phyloP scores from a whole-genome alignment of 768 basidiomycete species.

The Mycena galericulata region DNA sequence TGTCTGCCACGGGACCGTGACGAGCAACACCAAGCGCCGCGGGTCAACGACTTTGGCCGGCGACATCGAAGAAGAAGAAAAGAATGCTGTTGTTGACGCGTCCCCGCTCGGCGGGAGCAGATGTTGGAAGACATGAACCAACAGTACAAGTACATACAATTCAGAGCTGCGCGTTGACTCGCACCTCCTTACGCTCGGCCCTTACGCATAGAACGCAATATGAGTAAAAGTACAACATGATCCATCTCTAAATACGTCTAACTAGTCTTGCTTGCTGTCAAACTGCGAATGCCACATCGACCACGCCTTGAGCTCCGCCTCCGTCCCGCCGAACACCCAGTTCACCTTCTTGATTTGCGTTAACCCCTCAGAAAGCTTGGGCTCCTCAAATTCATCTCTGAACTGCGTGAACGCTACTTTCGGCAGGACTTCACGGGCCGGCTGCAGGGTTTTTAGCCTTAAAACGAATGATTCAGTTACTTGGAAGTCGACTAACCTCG shows the following conservation, averaged over 20 bases:
- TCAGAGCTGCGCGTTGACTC: too few species aligned
- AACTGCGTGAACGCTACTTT: slow-evolving; percentile 71
- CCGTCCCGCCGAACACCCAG: slow-evolving; percentile 83
- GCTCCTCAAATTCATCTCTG: slow-evolving; percentile 73
- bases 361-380: slow-evolving; percentile 77
- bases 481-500: slow-evolving; percentile 56
- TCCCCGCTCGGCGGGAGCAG: not conserved
- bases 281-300: slow-evolving; percentile 84
- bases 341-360: slow-evolving; percentile 80
- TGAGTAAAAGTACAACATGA: too few species aligned
- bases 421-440: slow-evolving; percentile 66
- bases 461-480: slow-evolving; percentile 6
- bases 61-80: not conserved
- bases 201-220: too few species aligned
- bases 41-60: not conserved
- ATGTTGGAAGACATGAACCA: not conserved
- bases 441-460: slow-evolving; percentile 43
- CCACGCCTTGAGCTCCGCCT: slow-evolving; percentile 80
- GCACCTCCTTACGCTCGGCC: too few species aligned
- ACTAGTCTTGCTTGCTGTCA: slow-evolving; percentile 55
- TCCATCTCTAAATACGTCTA: not conserved
- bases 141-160: too few species aligned
- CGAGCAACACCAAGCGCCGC: not conserved
- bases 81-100: not conserved
- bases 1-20: not conserved